Percentiles rank a stretch among this genome's conserved stretches.
These are phyloP conservation scores for Chalaropsis ovoidea DNA, from an alignment of 2,329 filamentous ascomycete species.

Conservation along the genomic window DNA sequence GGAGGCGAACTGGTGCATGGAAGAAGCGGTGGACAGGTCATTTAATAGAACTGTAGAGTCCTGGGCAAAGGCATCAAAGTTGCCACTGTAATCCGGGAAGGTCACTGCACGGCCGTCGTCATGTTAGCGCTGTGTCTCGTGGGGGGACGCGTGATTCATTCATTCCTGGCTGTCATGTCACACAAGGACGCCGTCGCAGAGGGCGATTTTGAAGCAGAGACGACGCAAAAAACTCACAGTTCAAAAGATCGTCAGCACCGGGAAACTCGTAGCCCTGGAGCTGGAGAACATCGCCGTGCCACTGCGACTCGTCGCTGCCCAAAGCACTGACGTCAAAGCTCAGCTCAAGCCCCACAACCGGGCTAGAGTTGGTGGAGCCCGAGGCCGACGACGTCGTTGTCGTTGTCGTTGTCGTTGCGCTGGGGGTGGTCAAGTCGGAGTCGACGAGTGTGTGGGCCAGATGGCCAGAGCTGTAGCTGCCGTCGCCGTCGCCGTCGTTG, in stretches of 20 bases:
- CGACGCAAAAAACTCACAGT: slow-evolving; percentile 9
- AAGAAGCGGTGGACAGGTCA: neutral
- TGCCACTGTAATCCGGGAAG: slow-evolving; percentile 15
- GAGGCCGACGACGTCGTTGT: slow-evolving; percentile 7
- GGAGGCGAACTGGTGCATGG: slow-evolving; percentile 16
- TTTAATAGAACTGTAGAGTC: slow-evolving; percentile 12
- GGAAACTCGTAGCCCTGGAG: slow-evolving; percentile 7
- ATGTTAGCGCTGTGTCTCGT: slow-evolving; percentile 6
- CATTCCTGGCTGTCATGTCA: neutral
- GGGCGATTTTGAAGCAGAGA: neutral
- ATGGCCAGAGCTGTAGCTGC: neutral
- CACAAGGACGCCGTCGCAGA: neutral
- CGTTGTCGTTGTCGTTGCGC: slow-evolving; percentile 1
- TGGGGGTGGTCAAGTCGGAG: slow-evolving; percentile 5
- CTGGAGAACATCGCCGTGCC: slow-evolving; percentile 10
- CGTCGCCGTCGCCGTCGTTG: neutral
- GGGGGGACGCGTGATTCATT: neutral
- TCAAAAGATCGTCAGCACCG: slow-evolving; percentile 13
- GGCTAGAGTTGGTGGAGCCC: slow-evolving; percentile 21
- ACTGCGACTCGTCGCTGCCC: slow-evolving; percentile 11
- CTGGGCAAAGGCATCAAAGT: slow-evolving; percentile 18
- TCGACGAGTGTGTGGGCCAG: neutral
- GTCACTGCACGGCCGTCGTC: slow-evolving; percentile 4
- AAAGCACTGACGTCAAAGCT: slow-evolving; percentile 14
- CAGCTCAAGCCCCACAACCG: slow-evolving; percentile 17